Evolutionary conservation across 768 basidiomycete species (phyloP), one percentile per base, ranked within the genome.

Genomic region (Lactarius pseudohatsudake): DNA sequence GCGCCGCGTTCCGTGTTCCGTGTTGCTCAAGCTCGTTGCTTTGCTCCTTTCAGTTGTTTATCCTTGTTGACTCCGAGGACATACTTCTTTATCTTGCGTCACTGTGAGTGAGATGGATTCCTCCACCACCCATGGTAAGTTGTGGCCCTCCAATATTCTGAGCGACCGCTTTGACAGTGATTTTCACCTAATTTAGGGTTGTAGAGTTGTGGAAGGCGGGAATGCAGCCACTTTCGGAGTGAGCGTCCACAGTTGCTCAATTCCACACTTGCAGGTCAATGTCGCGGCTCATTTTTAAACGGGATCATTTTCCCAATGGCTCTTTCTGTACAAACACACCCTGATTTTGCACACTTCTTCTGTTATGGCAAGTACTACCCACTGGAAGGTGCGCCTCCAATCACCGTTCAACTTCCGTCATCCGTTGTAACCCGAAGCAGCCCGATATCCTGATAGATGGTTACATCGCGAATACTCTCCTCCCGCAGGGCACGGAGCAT

Each of bases 381-480:
- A 15, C 13, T 26, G 50, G 50, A 53, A 53, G 50, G 50, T 53
- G 6, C 22, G 50, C 50, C 22, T 26, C 13, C 22, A 13, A 53
- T 5, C 13, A 16, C 22, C 13, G 22, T 13, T 53, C 47, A 16
- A 16, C 1, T 6, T 28, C 18, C 22, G 11, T 26, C 56, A 7
- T 28, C 20, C 3, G 16, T 65, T 11, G 4, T n/a, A 28, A 26
- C 22, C 43, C 6, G 34, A 45, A 15, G 6, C 36, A 58, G 61
- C 62, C 57, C 22, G 57, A 63, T 50, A 38, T 66, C 30, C 7
- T 66, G 56, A 18, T 66, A 50, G 65, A 34, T 59, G 43, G 34
- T 15, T 53, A 59, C 40, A 55, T 54, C 57, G 41, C 41, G 18
- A 32, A 63, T 30, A 63, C 62, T 0, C 62, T 67, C 26, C 32